phyloP scores from a whole-genome alignment of 257 asterid species.

The Fraxinus cuspidata region DNA sequence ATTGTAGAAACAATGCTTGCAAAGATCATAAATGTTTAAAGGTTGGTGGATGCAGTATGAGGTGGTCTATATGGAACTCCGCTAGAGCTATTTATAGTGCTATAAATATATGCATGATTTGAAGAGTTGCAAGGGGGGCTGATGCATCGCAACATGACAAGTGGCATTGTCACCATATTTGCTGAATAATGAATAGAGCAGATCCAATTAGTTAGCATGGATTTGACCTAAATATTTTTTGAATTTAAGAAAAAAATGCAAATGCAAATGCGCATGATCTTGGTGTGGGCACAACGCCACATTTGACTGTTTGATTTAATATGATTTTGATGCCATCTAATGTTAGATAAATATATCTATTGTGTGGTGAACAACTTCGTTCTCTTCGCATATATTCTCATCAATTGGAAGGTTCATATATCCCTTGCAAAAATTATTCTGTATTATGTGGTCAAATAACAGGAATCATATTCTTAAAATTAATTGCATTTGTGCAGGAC shows the following conservation, averaged over 20 bases:
- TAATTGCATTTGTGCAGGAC: slow-evolving; percentile 48
- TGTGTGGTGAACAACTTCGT: background rate
- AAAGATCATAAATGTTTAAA: background rate
- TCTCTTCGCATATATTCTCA: background rate
- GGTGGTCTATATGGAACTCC: background rate
- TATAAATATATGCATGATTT: background rate
- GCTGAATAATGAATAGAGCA: background rate
- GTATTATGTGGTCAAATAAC: slow-evolving; percentile 13
- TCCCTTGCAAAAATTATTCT: background rate
- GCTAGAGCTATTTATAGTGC: background rate
- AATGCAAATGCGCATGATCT: background rate
- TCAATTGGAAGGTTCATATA: background rate
- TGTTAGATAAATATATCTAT: background rate
- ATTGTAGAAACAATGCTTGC: background rate
- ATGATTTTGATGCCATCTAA: background rate
- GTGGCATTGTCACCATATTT: background rate
- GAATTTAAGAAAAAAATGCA: background rate
- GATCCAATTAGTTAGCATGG: background rate
- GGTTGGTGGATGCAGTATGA: background rate
- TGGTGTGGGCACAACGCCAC: background rate
- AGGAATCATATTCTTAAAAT: background rate
- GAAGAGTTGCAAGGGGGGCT: background rate
- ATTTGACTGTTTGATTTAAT: background rate
- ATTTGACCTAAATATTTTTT: background rate
- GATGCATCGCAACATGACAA: background rate